A percentile compares a stretch with the other conserved stretches of the same genome.
Evolutionary conservation across 371 early-diverging fungal species (phyloP).

Genomic region (Mortierella sp.): DNA sequence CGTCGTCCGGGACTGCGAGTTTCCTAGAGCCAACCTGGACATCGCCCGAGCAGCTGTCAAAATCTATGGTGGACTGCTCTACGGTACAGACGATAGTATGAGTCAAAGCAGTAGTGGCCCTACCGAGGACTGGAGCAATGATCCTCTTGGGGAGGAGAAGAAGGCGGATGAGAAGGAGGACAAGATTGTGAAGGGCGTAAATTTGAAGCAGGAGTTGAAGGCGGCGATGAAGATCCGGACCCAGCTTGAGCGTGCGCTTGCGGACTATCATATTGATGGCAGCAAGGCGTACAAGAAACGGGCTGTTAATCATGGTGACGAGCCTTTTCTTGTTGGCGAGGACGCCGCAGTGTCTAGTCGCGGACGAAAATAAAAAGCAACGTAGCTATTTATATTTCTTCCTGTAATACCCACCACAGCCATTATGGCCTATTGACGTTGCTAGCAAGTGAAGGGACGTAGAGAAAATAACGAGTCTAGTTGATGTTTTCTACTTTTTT

Average conservation of each 20-base stretch:
- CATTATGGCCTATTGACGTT: no score
- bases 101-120: background rate
- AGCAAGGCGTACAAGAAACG: slow-evolving; percentile 1
- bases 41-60: slow-evolving; percentile 1
- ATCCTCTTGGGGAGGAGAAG: background rate
- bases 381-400: no score
- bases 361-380: background rate
- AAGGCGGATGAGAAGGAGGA: background rate
- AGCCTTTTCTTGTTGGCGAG: background rate
- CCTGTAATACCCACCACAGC: no score
- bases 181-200: background rate
- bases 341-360: background rate
- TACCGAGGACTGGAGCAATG: background rate
- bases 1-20: background rate
- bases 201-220: background rate
- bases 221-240: background rate
- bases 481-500: no score
- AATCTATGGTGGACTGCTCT: background rate
- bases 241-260: background rate
- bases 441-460: no score
- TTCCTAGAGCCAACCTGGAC: background rate
- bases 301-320: background rate
- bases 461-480: no score
- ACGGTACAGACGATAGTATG: background rate
- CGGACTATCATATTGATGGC: background rate